A percentile compares a stretch with the other conserved stretches of the same genome.
Evolutionary conservation across 371 early-diverging fungal species (phyloP).

Genomic region (Mucor velutinosus): DNA sequence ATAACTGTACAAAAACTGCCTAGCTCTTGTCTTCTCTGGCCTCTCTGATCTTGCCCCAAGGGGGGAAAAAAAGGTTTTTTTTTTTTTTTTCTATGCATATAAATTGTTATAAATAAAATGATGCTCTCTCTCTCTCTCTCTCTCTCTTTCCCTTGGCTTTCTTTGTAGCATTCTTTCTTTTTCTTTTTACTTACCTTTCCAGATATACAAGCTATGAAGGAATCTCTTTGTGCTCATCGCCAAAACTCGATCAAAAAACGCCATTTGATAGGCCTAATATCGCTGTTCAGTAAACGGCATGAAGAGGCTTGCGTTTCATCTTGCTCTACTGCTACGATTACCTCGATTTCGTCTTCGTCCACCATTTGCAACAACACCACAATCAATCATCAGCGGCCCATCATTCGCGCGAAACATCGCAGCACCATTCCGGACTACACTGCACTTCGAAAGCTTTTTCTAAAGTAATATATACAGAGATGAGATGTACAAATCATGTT

Average conservation of each 20-base stretch:
- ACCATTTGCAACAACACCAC: background rate
- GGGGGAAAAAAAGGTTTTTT: background rate
- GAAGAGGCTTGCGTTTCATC: background rate
- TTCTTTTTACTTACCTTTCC: background rate
- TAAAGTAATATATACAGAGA: background rate
- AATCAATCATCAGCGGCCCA: background rate
- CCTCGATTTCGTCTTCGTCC: constrained; percentile 5
- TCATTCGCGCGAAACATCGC: background rate
- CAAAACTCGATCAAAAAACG: background rate
- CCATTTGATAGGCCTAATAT: background rate
- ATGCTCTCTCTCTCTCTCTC: background rate
- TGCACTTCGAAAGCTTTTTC: constrained; percentile 4
- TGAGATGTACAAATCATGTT: background rate
- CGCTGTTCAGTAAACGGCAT: background rate
- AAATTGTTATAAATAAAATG: background rate
- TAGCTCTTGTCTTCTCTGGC: background rate
- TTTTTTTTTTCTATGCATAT: background rate
- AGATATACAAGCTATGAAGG: background rate
- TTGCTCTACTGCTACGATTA: background rate
- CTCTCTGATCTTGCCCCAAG: background rate
- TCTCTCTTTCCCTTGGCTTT: too few relatives aligned
- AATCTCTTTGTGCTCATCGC: background rate
- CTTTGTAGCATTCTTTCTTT: background rate
- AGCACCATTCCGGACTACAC: constrained; percentile 4
- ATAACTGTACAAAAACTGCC: background rate